Evolutionary conservation across 306 rosid genomes (phyloP).

Genomic region (Cicer arietinum): DNA sequence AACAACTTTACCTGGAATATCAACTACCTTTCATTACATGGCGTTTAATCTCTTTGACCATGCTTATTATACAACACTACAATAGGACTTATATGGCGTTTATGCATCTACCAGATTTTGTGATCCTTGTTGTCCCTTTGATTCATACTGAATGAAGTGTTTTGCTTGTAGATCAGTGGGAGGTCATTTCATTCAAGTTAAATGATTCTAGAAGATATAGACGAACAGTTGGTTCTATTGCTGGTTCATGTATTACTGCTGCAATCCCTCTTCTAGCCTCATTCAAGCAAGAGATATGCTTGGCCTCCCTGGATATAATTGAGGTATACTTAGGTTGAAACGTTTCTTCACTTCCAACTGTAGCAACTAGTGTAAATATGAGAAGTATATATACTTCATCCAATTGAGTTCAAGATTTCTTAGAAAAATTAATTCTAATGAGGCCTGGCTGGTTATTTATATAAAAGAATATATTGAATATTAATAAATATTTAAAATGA

Average conservation of each 20-base stretch:
- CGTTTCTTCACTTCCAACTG: constrained; percentile 30
- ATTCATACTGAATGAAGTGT: constrained; percentile 38
- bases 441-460: constrained; percentile 17
- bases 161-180: constrained; percentile 75
- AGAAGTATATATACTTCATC: constrained; percentile 2
- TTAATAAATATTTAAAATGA: too few species aligned
- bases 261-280: constrained; percentile 85
- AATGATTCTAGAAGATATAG: constrained; percentile 88
- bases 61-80: constrained; percentile 21
- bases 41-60: neutral
- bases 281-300: constrained; percentile 66
- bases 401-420: constrained; percentile 18
- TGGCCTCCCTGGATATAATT: constrained; percentile 78
- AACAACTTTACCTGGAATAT: too few species aligned
- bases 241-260: constrained; percentile 78
- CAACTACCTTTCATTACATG: neutral
- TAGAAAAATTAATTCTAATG: neutral
- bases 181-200: constrained; percentile 67
- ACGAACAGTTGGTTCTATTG: constrained; percentile 80
- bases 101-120: constrained; percentile 23
- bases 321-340: constrained; percentile 65
- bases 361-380: constrained; percentile 30
- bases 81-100: constrained; percentile 13
- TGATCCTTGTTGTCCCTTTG: constrained; percentile 16
- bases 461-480: neutral